A percentile compares a stretch with the other conserved stretches of the same genome.
Evolutionary conservation across 148 eudicot species (phyloP).

Genomic region (Diospyros lotus): DNA sequence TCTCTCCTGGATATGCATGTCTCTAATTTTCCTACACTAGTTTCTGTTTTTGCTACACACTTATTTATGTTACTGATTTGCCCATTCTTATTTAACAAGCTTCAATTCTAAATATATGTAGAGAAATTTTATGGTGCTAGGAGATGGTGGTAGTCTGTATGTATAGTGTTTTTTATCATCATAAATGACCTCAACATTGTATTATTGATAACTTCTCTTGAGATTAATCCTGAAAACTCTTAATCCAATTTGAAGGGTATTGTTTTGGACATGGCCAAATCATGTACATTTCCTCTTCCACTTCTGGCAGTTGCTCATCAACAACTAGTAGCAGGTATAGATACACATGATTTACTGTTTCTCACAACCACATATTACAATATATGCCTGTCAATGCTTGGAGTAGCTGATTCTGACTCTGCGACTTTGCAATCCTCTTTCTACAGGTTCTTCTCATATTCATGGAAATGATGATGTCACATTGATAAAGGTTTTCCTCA

Average conservation of each 20-base stretch:
- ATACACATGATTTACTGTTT: conserved; percentile 5
- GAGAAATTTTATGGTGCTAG: neutral
- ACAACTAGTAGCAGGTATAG: conserved; percentile 85
- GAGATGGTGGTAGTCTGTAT: neutral
- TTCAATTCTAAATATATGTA: neutral
- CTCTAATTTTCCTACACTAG: no score
- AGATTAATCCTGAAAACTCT: conserved; percentile 11
- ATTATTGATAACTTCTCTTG: conserved; percentile 14
- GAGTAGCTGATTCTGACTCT: conserved; percentile 10
- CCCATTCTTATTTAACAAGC: neutral
- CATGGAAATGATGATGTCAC: conserved; percentile 37
- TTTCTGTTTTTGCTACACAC: no score
- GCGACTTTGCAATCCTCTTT: conserved; percentile 17
- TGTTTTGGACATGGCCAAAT: conserved; percentile 73
- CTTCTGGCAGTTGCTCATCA: conserved; percentile 91
- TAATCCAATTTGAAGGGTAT: conserved; percentile 49
- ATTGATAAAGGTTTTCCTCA: conserved; percentile 55
- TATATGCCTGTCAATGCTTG: neutral
- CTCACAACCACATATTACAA: neutral
- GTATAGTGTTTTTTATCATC: neutral
- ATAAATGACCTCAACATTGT: neutral
- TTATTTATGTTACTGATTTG: no score
- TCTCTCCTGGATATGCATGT: no score
- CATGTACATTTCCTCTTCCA: conserved; percentile 84
- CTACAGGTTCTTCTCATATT: conserved; percentile 52